These are phyloP conservation scores for Fusarium scirpi DNA, from an alignment of 2,329 filamentous ascomycete species.

Conservation along the genomic window DNA sequence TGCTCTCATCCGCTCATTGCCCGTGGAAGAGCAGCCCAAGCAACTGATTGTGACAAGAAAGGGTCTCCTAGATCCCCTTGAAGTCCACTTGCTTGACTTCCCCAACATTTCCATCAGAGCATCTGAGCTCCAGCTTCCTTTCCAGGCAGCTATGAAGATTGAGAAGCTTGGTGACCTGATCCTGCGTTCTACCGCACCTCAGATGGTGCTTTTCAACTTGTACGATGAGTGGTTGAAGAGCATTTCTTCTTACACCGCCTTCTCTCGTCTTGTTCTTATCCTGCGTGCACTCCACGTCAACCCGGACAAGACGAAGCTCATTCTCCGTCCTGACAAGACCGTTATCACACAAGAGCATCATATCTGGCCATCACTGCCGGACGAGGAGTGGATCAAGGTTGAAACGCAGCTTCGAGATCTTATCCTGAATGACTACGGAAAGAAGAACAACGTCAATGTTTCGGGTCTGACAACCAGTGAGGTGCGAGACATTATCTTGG, in stretches of 20 bases:
- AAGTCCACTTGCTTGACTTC: slow-evolving; percentile 97
- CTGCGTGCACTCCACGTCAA: slow-evolving; percentile 96
- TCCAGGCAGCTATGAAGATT: slow-evolving; percentile 99
- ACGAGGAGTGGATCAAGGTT: slow-evolving; percentile 99
- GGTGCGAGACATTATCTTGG: slow-evolving; percentile 97
- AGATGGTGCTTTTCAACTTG: slow-evolving; percentile 99
- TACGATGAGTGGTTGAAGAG: slow-evolving; percentile 99
- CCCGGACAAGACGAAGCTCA: slow-evolving; percentile 96
- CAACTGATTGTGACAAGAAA: slow-evolving; percentile 98
- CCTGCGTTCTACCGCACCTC: slow-evolving; percentile 96
- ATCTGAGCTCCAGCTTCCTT: slow-evolving; percentile 94
- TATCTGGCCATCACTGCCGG: slow-evolving; percentile 94
- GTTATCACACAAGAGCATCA: slow-evolving; percentile 99
- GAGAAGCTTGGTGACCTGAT: slow-evolving; percentile 99
- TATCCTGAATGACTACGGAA: slow-evolving; percentile 98
- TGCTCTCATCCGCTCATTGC: slow-evolving; percentile 92
- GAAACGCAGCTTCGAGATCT: slow-evolving; percentile 95
- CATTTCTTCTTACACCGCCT: slow-evolving; percentile 98
- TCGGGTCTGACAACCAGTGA: slow-evolving; percentile 96
- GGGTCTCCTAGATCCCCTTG: slow-evolving; percentile 94
- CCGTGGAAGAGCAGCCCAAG: slow-evolving; percentile 98
- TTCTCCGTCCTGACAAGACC: slow-evolving; percentile 95
- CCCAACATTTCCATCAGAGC: slow-evolving; percentile 99
- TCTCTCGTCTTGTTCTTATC: slow-evolving; percentile 94
- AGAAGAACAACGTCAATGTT: slow-evolving; percentile 99